Conservation (phyloP, 768 basidiomycete genomes). For the Pisolithus marmoratus region DNA sequence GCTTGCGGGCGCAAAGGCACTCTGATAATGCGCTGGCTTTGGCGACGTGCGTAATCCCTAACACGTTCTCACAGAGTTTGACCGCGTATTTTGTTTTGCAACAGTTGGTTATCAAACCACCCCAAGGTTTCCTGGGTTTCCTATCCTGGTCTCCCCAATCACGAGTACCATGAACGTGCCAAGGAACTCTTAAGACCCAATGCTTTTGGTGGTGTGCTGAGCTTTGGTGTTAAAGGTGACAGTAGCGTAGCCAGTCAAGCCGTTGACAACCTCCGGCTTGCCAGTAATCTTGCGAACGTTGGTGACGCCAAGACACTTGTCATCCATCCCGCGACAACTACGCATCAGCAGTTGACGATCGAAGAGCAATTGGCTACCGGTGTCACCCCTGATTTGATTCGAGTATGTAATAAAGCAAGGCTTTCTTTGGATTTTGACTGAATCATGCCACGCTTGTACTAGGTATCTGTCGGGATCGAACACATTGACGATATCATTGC, state of each 20-base stretch:
- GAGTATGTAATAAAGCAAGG: slow-evolving; percentile 31
- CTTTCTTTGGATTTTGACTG: background rate
- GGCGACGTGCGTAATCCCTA: slow-evolving; percentile 33
- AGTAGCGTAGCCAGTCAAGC: slow-evolving; percentile 46
- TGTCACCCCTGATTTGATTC: slow-evolving; percentile 51
- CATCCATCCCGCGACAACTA: slow-evolving; percentile 54
- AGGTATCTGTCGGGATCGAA: slow-evolving; percentile 43
- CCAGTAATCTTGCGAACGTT: slow-evolving; percentile 69
- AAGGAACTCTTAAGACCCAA: slow-evolving; percentile 45
- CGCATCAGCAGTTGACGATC: slow-evolving; percentile 49
- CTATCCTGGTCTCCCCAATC: slow-evolving; percentile 64
- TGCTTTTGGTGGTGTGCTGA: slow-evolving; percentile 67
- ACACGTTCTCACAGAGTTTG: background rate
- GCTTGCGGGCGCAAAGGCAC: slow-evolving; percentile 54
- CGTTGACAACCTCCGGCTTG: slow-evolving; percentile 67
- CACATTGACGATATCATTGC: slow-evolving; percentile 42
- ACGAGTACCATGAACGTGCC: slow-evolving; percentile 57
- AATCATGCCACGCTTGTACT: background rate
- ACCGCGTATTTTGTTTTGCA: background rate
- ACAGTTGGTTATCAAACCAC: slow-evolving; percentile 54
- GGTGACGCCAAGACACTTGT: slow-evolving; percentile 62
- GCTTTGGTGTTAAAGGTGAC: slow-evolving; percentile 69
- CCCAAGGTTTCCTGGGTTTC: slow-evolving; percentile 70
- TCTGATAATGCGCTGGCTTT: slow-evolving; percentile 49
- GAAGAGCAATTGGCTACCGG: slow-evolving; percentile 46